phyloP scores from a whole-genome alignment of 352 stramenopile species.

The Phytophthora idaei region DNA sequence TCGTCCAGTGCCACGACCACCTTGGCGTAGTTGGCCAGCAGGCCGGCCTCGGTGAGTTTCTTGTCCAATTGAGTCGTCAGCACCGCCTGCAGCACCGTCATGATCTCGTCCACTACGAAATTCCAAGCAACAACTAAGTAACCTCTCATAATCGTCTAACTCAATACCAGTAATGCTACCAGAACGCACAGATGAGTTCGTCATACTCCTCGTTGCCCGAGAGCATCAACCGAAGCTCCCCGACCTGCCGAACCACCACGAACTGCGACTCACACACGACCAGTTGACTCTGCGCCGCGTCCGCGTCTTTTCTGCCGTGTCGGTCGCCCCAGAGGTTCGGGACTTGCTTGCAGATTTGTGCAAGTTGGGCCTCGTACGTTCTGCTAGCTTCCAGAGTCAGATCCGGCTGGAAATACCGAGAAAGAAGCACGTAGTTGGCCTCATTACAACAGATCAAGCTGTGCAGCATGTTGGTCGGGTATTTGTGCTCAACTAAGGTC shows the following conservation, averaged over 20 bases:
- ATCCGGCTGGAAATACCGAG: constrained; percentile 64
- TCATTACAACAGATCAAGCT: constrained; percentile 71
- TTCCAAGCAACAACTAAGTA: constrained; percentile 4
- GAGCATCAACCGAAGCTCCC: constrained; percentile 67
- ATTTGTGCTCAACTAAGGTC: background rate
- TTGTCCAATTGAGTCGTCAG: constrained; percentile 69
- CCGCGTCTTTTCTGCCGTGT: constrained; percentile 20
- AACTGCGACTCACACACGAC: constrained; percentile 62
- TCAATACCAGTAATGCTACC: background rate
- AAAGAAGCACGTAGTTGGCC: constrained; percentile 68
- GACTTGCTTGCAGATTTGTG: constrained; percentile 46
- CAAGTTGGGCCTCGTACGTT: constrained; percentile 58
- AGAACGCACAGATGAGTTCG: constrained; percentile 68
- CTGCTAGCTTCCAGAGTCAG: constrained; percentile 50
- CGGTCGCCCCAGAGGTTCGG: constrained; percentile 39
- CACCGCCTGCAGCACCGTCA: constrained; percentile 53
- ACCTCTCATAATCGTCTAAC: background rate
- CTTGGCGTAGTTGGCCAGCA: constrained; percentile 67
- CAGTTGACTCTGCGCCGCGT: constrained; percentile 39
- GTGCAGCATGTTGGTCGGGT: constrained; percentile 54
- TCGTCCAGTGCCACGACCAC: constrained; percentile 72
- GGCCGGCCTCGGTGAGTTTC: constrained; percentile 63
- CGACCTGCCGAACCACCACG: constrained; percentile 61
- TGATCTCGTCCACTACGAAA: constrained; percentile 60
- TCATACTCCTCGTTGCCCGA: constrained; percentile 71